Evolutionary conservation across 768 basidiomycete species (phyloP).

Genomic region (Mycena venus): DNA sequence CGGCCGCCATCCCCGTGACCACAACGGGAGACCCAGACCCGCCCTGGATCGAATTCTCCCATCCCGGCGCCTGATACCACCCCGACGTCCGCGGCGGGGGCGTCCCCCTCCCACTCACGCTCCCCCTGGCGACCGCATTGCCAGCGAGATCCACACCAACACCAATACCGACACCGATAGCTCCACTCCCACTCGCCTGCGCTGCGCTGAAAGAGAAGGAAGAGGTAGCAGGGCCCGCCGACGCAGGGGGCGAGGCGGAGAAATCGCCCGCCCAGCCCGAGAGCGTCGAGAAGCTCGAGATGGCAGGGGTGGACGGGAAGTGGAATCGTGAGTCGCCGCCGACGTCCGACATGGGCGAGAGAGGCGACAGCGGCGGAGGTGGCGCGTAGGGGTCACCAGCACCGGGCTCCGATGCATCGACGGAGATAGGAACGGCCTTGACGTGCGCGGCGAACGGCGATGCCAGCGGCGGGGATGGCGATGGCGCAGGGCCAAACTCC

Average conservation of each 20-base stretch:
- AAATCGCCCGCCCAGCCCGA: conserved; percentile 54
- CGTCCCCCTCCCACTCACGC: not conserved
- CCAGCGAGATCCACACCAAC: not conserved
- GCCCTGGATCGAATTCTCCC: conserved; percentile 28
- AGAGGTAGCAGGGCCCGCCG: not conserved
- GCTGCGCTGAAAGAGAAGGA: not conserved
- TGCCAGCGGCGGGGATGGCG: conserved; percentile 17
- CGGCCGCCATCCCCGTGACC: not conserved
- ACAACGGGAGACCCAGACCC: not conserved
- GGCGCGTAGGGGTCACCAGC: conserved; percentile 6
- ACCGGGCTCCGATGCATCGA: too few relatives aligned
- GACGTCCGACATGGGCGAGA: conserved; percentile 6
- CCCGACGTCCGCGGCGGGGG: conserved; percentile 25
- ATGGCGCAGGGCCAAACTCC: not conserved
- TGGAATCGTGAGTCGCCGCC: not conserved
- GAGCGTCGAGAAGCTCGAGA: conserved; percentile 53
- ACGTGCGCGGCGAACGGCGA: conserved; percentile 11
- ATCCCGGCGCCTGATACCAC: conserved; percentile 27
- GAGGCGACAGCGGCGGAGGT: conserved; percentile 11
- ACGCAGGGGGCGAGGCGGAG: not conserved
- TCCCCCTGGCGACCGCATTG: not conserved
- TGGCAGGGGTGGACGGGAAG: conserved; percentile 26
- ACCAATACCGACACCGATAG: too few relatives aligned
- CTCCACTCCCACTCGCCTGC: not conserved
- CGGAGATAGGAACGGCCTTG: not conserved